phyloP scores from a whole-genome alignment of 345 rosid genomes.

The Adansonia digitata region DNA sequence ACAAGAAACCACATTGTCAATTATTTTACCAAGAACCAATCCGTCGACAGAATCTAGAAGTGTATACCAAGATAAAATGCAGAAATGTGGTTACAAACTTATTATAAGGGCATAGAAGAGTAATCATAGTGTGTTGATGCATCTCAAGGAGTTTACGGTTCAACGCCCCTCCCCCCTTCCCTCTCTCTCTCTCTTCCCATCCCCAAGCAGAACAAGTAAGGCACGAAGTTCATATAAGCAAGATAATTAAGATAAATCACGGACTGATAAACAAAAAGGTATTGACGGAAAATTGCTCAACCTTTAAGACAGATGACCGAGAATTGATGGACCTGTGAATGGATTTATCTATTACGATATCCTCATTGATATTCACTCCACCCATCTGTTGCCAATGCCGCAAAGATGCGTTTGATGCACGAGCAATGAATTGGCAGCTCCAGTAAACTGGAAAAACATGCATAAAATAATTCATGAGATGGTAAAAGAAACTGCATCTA shows the following conservation, averaged over 20 bases:
- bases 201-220: background rate
- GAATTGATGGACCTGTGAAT: constrained; percentile 78
- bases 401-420: constrained; percentile 75
- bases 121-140: background rate
- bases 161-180: background rate
- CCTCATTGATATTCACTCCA: constrained; percentile 79
- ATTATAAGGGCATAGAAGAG: background rate
- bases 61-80: background rate
- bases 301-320: constrained; percentile 87
- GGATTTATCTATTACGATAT: constrained; percentile 76
- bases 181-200: too few species aligned
- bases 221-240: constrained; percentile 4
- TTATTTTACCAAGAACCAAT: background rate
- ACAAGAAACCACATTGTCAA: background rate
- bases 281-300: constrained; percentile 17
- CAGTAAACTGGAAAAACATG: constrained; percentile 58
- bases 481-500: background rate
- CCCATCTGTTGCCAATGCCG: constrained; percentile 96
- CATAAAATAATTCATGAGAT: background rate
- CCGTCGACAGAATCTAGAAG: background rate
- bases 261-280: background rate
- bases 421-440: constrained; percentile 93
- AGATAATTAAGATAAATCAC: background rate
- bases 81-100: background rate
- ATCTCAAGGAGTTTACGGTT: background rate